Evolutionary conservation across 306 rosid species (phyloP).

Genomic region (Acacia crassicarpa): DNA sequence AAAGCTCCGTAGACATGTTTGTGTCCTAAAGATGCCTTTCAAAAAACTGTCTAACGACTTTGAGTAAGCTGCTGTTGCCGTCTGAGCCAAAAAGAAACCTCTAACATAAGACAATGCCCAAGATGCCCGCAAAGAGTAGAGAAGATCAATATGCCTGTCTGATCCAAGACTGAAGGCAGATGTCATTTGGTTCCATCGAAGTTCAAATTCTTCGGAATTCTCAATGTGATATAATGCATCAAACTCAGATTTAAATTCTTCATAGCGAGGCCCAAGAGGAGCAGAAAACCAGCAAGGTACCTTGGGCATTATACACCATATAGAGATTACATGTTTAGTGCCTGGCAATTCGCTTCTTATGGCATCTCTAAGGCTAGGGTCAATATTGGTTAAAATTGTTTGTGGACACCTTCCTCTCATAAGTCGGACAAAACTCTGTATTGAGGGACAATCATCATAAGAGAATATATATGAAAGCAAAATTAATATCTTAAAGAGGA

Average conservation of each 20-base stretch:
- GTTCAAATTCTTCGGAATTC: conserved; percentile 78
- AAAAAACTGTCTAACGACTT: conserved; percentile 66
- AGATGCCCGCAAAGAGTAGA: conserved; percentile 59
- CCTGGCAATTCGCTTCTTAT: conserved; percentile 64
- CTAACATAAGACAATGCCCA: conserved; percentile 77
- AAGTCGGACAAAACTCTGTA: conserved; percentile 76
- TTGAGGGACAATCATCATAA: conserved; percentile 41
- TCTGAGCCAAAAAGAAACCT: conserved; percentile 80
- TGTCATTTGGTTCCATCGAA: conserved; percentile 83
- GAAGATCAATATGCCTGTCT: conserved; percentile 67
- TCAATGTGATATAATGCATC: conserved; percentile 68
- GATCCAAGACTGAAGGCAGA: conserved; percentile 66
- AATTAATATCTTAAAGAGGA: conserved; percentile 44
- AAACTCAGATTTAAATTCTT: conserved; percentile 78
- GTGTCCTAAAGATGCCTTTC: conserved; percentile 64
- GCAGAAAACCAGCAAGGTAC: conserved; percentile 80
- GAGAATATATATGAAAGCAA: conserved; percentile 33
- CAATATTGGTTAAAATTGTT: conserved; percentile 81
- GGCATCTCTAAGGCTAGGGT: conserved; percentile 78
- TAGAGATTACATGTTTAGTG: conserved; percentile 69
- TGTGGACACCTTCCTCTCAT: conserved; percentile 94
- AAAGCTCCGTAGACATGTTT: conserved; percentile 79
- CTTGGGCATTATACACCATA: conserved; percentile 66
- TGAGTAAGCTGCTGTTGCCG: conserved; percentile 59
- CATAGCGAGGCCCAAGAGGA: conserved; percentile 73